A percentile compares a stretch with the other conserved stretches of the same genome.
These are phyloP conservation scores for Tolypocladium inflatum DNA, from an alignment of 2,329 filamentous ascomycete species.

Conservation along the genomic window DNA sequence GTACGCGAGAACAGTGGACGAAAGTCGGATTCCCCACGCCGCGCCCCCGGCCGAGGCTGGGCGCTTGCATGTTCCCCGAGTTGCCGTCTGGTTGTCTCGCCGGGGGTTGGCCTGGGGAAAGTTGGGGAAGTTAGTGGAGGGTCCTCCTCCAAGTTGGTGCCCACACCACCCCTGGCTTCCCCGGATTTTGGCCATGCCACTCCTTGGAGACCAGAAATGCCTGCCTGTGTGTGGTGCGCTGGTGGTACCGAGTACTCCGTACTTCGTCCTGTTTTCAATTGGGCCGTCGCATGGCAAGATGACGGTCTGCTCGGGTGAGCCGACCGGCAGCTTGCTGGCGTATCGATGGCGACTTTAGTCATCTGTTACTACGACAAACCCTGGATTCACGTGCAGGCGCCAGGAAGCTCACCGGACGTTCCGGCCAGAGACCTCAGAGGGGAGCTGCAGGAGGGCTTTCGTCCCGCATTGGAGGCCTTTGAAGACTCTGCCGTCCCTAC, in stretches of 20 bases:
- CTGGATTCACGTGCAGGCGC: not conserved
- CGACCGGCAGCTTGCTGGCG: too few relatives aligned
- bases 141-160: slow-evolving; percentile 10
- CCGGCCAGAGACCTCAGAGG: too few relatives aligned
- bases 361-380: not conserved
- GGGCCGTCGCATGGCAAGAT: too few relatives aligned
- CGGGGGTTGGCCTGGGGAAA: not conserved
- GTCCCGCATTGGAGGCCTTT: not conserved
- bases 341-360: too few relatives aligned
- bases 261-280: not conserved
- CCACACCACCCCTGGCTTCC: slow-evolving; percentile 24
- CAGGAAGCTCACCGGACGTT: not conserved
- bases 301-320: too few relatives aligned
- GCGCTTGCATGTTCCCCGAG: not conserved
- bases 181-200: slow-evolving; percentile 16
- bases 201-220: not conserved
- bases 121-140: slow-evolving; percentile 9
- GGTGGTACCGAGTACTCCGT: not conserved
- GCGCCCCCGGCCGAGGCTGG: not conserved
- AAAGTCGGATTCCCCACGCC: not conserved
- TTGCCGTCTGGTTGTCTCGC: not conserved
- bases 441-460: not conserved
- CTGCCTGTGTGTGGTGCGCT: not conserved
- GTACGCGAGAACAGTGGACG: not conserved
- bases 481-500: not conserved